phyloP scores from a whole-genome alignment of 805 yeast species.

The Lipomyces yamadae region DNA sequence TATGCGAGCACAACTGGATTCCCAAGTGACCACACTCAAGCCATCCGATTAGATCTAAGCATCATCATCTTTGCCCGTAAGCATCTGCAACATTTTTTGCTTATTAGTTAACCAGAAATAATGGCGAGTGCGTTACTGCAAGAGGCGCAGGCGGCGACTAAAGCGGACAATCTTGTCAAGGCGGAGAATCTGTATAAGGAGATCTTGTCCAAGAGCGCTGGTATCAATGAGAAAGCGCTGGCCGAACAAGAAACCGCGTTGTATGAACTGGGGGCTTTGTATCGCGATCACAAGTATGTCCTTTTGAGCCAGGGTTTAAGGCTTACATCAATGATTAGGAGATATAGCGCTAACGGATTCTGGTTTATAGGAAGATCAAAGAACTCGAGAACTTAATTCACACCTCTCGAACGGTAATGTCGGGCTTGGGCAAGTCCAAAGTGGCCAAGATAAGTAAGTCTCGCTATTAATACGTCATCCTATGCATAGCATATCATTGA shows the following conservation, averaged over 20 bases:
- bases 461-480: background rate
- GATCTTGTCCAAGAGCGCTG: constrained; percentile 50
- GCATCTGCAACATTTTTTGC: background rate
- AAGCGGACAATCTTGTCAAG: constrained; percentile 53
- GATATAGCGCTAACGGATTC: background rate
- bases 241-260: constrained; percentile 72
- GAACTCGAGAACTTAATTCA: constrained; percentile 67
- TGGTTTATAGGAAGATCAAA: constrained; percentile 46
- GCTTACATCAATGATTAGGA: background rate
- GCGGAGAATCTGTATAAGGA: constrained; percentile 68
- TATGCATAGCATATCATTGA: background rate
- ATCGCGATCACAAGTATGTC: constrained; percentile 51
- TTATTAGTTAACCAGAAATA: background rate
- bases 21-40: background rate
- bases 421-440: constrained; percentile 86
- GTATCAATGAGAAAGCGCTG: constrained; percentile 49
- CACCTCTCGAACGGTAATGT: constrained; percentile 71
- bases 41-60: background rate
- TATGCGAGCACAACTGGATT: background rate
- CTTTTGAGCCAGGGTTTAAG: background rate
- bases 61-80: background rate
- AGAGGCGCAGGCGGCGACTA: constrained; percentile 65
- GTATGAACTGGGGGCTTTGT: constrained; percentile 74
- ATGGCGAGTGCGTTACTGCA: constrained; percentile 16
- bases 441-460: constrained; percentile 75